Evolutionary conservation across 768 basidiomycete genomes (phyloP).

Genomic region (Tylopilus vinaceipallidus): DNA sequence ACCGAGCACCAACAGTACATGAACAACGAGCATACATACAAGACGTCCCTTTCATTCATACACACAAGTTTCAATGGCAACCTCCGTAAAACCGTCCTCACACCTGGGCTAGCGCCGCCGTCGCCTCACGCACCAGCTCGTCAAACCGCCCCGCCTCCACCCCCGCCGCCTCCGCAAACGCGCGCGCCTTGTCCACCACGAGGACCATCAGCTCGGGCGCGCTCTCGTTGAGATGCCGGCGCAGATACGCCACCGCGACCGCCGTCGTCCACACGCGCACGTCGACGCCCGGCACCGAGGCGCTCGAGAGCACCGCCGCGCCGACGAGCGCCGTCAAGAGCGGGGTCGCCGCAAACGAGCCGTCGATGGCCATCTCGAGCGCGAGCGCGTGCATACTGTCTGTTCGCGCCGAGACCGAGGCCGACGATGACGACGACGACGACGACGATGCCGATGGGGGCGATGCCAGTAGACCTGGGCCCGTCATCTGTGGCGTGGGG

Average conservation of each 20-base stretch:
- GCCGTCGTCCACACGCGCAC: conserved; percentile 47
- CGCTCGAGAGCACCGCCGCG: conserved; percentile 30
- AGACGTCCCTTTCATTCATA: too few relatives aligned
- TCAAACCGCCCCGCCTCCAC: conserved; percentile 12
- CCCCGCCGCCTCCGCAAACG: conserved; percentile 32
- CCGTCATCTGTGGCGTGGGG: too few relatives aligned
- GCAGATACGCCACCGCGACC: conserved; percentile 47
- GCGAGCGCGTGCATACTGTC: conserved; percentile 36
- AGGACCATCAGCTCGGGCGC: conserved; percentile 43
- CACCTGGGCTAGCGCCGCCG: too few relatives aligned
- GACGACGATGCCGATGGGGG: too few relatives aligned
- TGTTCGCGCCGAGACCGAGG: too few relatives aligned
- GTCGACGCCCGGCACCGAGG: conserved; percentile 31
- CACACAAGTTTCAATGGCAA: too few relatives aligned
- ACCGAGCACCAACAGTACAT: too few relatives aligned
- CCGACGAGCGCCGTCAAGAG: conserved; percentile 39
- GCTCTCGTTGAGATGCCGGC: conserved; percentile 32
- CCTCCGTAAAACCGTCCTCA: too few relatives aligned
- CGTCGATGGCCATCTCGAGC: conserved; percentile 44
- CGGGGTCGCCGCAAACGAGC: conserved; percentile 42
- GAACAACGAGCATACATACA: too few relatives aligned
- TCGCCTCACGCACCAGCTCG: conserved; percentile 23
- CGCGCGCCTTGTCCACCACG: conserved; percentile 40
- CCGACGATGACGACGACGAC: too few relatives aligned
- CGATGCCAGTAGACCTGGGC: neutral